Base-by-base conservation (phyloP, 2,329 filamentous ascomycete genomes). In the Magnaporthiopsis rhizophila region DNA sequence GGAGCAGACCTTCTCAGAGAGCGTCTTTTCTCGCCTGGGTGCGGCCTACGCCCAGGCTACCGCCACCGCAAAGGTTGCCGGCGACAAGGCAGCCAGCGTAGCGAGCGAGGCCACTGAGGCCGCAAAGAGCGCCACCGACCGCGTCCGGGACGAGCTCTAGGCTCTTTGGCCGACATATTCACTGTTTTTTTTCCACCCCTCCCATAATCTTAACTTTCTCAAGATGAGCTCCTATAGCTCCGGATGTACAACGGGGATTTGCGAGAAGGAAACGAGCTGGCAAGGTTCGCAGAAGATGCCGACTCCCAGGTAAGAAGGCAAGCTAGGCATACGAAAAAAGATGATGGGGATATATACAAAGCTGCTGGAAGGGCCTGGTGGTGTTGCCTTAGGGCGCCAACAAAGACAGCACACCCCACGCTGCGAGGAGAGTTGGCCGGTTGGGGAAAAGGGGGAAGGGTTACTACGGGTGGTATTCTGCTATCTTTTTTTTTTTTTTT, bases 1-100 rank as follows among this genome's bases (percentile, higher is more conserved):
- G 73, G 91, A 96, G 72, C 88, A 90, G 0, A 86, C 87, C 18
- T 96, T 92, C 70, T 92, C 89, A 0, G 90, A 96, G 71, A 92
- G 89, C 65, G 89, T 94, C 3, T 86, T 92, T 75, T 86, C 80
- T 63, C 85, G 89, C 62, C 81, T 96, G 15, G 84, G 85, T 64
- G 87, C 84, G 3, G 89, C 86, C 0, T 95, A 94, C 71, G 85
- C 86, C 30, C 90, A 87, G 0, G 89, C 86, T 1, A 77, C 83
- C 2, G 81, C 85, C 0, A 86, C 81, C 0, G 74, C 71, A 1
- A 68, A 72, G n/a, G 74, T 72, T 57, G 72, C 73, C 0, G 75
- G 74, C 0, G 72, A 76, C 50, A 75, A 71, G 68, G 72, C 74
- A 21, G 72, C 72, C 45, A 77, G 75, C 62, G 77, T 71, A 6